A percentile compares a stretch with the other conserved stretches of the same genome.
Evolutionary conservation across 208 protist genomes (phyloP).

Genomic region (Acanthamoeba rhysodes): DNA sequence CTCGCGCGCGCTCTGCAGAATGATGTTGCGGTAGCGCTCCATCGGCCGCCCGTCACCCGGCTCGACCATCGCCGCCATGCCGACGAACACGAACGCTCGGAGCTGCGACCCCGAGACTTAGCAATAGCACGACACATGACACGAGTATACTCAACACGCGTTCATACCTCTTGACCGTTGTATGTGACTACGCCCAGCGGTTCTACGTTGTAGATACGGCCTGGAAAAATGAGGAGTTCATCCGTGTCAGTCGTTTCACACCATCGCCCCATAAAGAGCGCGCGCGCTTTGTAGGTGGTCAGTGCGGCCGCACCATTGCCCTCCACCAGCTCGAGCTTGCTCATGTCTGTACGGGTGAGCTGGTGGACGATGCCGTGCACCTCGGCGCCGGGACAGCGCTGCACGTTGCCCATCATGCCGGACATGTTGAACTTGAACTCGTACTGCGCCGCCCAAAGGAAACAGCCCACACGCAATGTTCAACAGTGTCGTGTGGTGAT

Average conservation of each 20-base stretch:
- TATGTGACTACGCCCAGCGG: not conserved
- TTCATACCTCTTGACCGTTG: not conserved
- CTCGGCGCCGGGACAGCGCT: not conserved
- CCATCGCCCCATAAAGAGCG: not conserved
- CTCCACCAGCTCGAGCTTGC: conserved; percentile 2
- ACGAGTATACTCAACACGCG: not conserved
- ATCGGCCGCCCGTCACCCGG: not conserved
- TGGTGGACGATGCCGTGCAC: conserved; percentile 26
- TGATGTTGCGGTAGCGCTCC: conserved; percentile 35
- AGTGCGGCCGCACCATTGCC: not conserved
- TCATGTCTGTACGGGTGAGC: not conserved
- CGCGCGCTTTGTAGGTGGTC: no score
- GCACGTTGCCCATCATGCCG: conserved; percentile 27
- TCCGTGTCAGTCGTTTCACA: not conserved
- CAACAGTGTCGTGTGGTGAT: not conserved
- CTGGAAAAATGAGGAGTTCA: not conserved
- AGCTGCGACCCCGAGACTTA: not conserved
- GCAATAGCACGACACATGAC: not conserved
- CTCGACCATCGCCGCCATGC: not conserved
- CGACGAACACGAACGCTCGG: not conserved
- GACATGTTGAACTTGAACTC: conserved; percentile 36
- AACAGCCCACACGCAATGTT: no score
- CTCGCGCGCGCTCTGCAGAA: conserved; percentile 1
- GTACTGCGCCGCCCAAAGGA: not conserved
- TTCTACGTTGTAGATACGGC: not conserved